Evolutionary conservation across 2,329 filamentous ascomycete genomes (phyloP).

Genomic region (Botryosphaeria dothidea): DNA sequence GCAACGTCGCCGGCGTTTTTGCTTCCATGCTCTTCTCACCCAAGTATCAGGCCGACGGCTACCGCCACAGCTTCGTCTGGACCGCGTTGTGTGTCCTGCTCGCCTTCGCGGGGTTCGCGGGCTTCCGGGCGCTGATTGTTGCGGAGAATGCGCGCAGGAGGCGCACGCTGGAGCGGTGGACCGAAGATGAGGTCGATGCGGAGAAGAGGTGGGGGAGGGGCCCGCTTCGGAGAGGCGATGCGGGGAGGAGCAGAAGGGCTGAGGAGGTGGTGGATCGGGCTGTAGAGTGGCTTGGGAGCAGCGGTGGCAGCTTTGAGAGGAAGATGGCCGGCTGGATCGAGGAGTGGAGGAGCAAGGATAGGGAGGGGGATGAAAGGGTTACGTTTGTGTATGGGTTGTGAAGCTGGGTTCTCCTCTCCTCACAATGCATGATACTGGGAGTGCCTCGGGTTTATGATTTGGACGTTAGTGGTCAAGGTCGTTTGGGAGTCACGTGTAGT

Average conservation of each 20-base stretch:
- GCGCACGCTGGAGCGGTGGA: constrained; percentile 28
- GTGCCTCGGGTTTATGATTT: not conserved
- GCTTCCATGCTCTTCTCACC: constrained; percentile 47
- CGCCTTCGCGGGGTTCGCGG: constrained; percentile 42
- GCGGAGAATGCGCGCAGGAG: constrained; percentile 41
- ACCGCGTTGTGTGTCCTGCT: constrained; percentile 41
- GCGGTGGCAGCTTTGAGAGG: constrained; percentile 23
- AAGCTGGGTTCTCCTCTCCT: not conserved
- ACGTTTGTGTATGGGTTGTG: constrained; percentile 47
- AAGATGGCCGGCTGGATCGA: constrained; percentile 27
- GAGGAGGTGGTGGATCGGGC: constrained; percentile 27
- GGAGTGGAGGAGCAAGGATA: constrained; percentile 34
- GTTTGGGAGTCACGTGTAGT: not conserved
- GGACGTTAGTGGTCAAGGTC: not conserved
- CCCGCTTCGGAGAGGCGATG: constrained; percentile 23
- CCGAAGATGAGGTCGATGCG: constrained; percentile 40
- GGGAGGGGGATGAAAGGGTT: constrained; percentile 48
- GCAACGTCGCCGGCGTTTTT: constrained; percentile 50
- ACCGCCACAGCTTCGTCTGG: constrained; percentile 45
- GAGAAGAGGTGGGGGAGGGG: constrained; percentile 36
- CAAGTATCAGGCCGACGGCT: constrained; percentile 27
- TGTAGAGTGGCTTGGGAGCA: constrained; percentile 21
- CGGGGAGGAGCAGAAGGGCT: constrained; percentile 22
- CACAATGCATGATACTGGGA: too few relatives aligned
- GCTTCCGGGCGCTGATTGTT: constrained; percentile 39